Base-by-base conservation (phyloP, 2,329 filamentous ascomycete species). In the Berkeleyomyces rouxiae region DNA sequence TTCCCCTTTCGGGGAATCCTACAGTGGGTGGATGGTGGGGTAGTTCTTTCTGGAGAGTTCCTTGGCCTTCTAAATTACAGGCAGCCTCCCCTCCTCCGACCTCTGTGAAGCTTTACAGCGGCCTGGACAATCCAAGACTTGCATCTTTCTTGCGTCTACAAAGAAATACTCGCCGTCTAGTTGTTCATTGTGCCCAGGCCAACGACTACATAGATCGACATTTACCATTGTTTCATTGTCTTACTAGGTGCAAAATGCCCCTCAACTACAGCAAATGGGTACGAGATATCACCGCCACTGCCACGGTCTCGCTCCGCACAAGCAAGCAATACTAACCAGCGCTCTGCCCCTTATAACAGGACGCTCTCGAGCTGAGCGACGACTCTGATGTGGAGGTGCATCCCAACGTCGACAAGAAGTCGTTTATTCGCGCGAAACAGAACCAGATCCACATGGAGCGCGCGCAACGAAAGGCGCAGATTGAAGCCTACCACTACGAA, bases 381-480 rank as follows among this genome's bases (percentile, higher is more conserved):
- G 93, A 99, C 75, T 96, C 90, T 60, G 93, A 99, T 71, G 86
- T 99, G 69, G 93, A 99, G 76, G 93, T 97, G 60, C 93, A 99
- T 74, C 93, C 93, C 65, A 99, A 99, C 72, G 93, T 99, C 72
- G 93, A 99, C 77, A 99, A 99, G 75, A 84, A 87, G 60, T 97
- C 92, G 65, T 99, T 99, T 75, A 99, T 99, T 73, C 89, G 92
- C 67, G 95, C 93, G 67, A 99, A 99, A 76, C 93, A 97, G 77
- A 87, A 85, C 69, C 91, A 99, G 76, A 99, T 99, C 69, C 93
- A 99, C 74, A 84, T 91, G 71, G 87, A 96, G 72, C 86, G 93
- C 62, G 79, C 85, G 68, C 87, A 95, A 70, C 86, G 93, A 63
- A 89, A 87, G 72, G 84, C 88, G 69, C 86, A 95, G 70, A 97